phyloP scores from a whole-genome alignment of 148 eudicot genomes.

The Vaccinium corymbosum region DNA sequence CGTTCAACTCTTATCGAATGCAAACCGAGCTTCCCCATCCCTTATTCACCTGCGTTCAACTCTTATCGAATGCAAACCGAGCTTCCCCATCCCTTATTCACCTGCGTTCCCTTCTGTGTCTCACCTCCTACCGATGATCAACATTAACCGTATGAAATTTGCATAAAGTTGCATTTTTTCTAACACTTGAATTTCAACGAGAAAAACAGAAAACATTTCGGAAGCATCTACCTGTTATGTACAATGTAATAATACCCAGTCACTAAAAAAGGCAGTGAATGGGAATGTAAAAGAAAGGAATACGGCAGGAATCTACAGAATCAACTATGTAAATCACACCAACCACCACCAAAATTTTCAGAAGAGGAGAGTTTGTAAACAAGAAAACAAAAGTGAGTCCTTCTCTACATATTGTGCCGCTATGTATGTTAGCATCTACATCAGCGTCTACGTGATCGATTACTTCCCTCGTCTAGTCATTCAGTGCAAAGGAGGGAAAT shows the following conservation, averaged over 20 bases:
- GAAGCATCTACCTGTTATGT: neutral
- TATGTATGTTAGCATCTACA: slow-evolving; percentile 6
- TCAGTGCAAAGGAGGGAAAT: slow-evolving; percentile 47
- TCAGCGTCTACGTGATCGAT: neutral
- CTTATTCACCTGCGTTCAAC: neutral
- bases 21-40: neutral
- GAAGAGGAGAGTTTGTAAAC: neutral
- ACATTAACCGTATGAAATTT: neutral
- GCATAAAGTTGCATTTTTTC: neutral
- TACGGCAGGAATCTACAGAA: slow-evolving; percentile 11
- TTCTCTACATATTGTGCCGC: neutral
- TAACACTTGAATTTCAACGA: neutral
- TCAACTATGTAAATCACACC: slow-evolving; percentile 3
- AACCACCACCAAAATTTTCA: neutral
- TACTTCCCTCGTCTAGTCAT: slow-evolving; percentile 6
- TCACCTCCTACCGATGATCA: neutral
- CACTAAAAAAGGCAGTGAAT: neutral
- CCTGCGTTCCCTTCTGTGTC: neutral
- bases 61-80: neutral
- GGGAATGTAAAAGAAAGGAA: neutral
- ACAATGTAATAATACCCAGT: neutral
- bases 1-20: neutral
- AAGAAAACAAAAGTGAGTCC: neutral
- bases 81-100: neutral
- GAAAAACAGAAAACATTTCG: neutral